A percentile compares a stretch with the other conserved stretches of the same genome.
Evolutionary conservation across 345 rosid genomes (phyloP).

Genomic region (Excoecaria cochinchinensis): DNA sequence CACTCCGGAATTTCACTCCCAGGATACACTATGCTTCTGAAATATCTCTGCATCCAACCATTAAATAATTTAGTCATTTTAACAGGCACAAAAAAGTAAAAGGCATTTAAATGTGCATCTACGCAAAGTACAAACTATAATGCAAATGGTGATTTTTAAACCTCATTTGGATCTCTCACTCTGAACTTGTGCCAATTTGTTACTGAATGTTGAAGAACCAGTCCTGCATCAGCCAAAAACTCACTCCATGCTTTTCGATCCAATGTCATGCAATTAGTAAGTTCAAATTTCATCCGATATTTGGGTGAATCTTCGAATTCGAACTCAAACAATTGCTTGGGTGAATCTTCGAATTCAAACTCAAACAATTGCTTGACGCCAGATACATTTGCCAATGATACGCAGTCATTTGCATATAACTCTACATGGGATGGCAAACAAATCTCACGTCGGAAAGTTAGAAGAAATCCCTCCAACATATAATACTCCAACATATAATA

Average conservation of each 20-base stretch:
- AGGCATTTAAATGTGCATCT: background rate
- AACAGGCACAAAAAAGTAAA: no score
- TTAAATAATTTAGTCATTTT: background rate
- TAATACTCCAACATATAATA: no score
- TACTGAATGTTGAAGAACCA: background rate
- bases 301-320: background rate
- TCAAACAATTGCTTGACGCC: background rate
- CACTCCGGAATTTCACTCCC: conserved; percentile 13
- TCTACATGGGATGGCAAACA: no score
- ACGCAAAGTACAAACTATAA: background rate
- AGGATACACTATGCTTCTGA: background rate
- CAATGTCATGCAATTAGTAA: background rate
- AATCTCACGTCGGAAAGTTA: no score
- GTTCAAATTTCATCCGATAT: background rate
- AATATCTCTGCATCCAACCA: background rate
- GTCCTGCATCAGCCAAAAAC: background rate
- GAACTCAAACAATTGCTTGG: background rate
- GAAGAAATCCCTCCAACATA: no score
- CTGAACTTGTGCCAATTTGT: no score
- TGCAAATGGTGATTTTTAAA: background rate
- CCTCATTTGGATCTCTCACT: background rate
- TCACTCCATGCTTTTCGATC: background rate
- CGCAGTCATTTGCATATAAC: background rate
- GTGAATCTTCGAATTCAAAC: background rate
- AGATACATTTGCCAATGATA: background rate